Conservation (phyloP, 768 basidiomycete genomes). For the Tylopilus sp. region DNA sequence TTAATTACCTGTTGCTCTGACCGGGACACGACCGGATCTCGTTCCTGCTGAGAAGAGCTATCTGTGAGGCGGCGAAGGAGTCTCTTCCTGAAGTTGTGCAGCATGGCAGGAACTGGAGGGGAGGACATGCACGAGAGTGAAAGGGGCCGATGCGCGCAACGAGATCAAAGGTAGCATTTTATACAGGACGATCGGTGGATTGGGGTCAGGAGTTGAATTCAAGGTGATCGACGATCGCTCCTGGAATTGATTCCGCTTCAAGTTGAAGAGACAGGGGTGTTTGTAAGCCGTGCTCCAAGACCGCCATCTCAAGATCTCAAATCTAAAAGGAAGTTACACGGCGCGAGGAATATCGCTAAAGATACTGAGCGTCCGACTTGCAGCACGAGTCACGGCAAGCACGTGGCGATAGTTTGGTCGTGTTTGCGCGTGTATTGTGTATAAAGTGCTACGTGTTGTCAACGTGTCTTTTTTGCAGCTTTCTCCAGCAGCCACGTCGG, state of each 20-base stretch:
- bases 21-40: not conserved
- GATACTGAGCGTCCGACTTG: too few relatives aligned
- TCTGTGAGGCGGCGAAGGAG: not conserved
- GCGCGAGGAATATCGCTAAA: too few relatives aligned
- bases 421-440: constrained; percentile 27
- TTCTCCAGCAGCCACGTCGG: constrained; percentile 22
- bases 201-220: constrained; percentile 4
- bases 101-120: constrained; percentile 1
- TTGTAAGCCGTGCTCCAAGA: constrained; percentile 5
- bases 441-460: constrained; percentile 32
- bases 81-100: constrained; percentile 12
- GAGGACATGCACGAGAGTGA: not conserved
- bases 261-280: not conserved
- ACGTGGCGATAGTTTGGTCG: constrained; percentile 5
- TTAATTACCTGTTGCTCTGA: not conserved
- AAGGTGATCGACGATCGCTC: constrained; percentile 6
- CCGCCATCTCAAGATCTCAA: too few relatives aligned
- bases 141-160: not conserved
- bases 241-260: constrained; percentile 1
- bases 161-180: not conserved
- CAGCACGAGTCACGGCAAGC: too few relatives aligned
- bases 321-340: not conserved
- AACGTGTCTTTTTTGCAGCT: constrained; percentile 23
- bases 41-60: not conserved
- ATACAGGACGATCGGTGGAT: not conserved